Base-by-base conservation (phyloP, 805 yeast genomes). In the Nakazawaea sp. region DNA sequence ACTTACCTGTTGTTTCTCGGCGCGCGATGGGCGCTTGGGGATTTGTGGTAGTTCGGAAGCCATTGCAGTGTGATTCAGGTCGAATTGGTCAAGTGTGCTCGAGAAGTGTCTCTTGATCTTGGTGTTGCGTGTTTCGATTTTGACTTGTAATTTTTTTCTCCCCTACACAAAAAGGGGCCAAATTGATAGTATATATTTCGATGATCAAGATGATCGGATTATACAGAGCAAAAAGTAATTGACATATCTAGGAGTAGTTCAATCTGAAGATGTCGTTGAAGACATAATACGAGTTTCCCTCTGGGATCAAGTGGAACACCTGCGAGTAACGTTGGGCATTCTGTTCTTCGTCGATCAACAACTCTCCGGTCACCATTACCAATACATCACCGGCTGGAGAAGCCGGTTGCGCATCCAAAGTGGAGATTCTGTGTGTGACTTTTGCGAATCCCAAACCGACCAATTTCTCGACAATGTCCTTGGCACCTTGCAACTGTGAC, bases 391-490 rank as follows among this genome's bases (percentile, higher is more conserved):
- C 90, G 51, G 69, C 75, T 42, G 95, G 86, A 41, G 95, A 82
- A 27, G 94, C 96, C 34, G 98, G 98, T 67, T 92, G 98, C 32
- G 97, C 97, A 55, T 92, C 97, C 56, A 92, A 74, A 30, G 97
- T 90, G 38, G 95, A 80, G 56, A 92, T 82, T 67, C 94, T 75
- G 70, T 92, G 99, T 35, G 76, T 81, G 41, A 92, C 97, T 65
- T 88, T 88, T 59, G 75, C 81, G 72, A 92, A 92, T 36, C 96
- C 96, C 52, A 92, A 73, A 27, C 88, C 75, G 18, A 77, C 79
- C 48, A 92, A 75, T 61, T 92, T 90, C 68, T 92, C 97, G 45
- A 92, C 88, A 55, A 92, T 92, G 52, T 70, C 81, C 67, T 81
- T 80, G 41, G 95, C 85, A 49, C 99, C 98, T 69, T 90, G 98